Evolutionary conservation across 768 basidiomycete species (phyloP), one percentile per base, ranked within the genome.

Genomic region (Infundibulicybe gibba): DNA sequence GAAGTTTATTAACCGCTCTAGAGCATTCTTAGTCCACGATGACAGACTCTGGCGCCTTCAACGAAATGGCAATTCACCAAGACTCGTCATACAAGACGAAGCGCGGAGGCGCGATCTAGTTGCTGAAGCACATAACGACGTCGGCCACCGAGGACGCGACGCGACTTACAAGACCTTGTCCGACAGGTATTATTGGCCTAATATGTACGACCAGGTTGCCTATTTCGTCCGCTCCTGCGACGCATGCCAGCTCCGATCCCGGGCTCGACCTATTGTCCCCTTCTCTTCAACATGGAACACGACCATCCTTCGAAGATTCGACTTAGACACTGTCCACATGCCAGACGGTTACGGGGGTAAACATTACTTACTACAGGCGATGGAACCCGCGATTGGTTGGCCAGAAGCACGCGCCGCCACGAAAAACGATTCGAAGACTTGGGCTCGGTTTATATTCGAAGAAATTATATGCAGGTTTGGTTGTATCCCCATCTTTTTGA

Each of bases 151-250:
- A n/a, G n/a, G n/a, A n/a, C n/a, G n/a, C n/a, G n/a, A n/a, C n/a
- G n/a, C n/a, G n/a, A n/a, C n/a, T n/a, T n/a, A n/a, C n/a, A n/a
- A n/a, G n/a, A n/a, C n/a, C n/a, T n/a, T n/a, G n/a, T n/a, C n/a
- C n/a, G n/a, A n/a, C n/a, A n/a, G n/a, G n/a, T n/a, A n/a, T n/a
- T n/a, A n/a, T n/a, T n/a, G n/a, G n/a, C n/a, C n/a, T n/a, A n/a
- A n/a, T n/a, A 61, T 69, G 60, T 55, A 59, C 35, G 49, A 57
- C 12, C 50, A 65, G 9, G 43, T 68, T 5, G 34, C 53, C 1
- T 66, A 56, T 41, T 67, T 63, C 32, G 53, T 70, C 0, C 45
- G 55, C 1, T 66, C 65, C 0, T 72, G 69, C 50, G 48, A 61
- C n/a, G 48, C 54, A 5, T 71, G 68, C 31, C 68, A 71, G 44